Base-by-base conservation (phyloP, 1,139 yeast genomes). In the Candida smagusa region DNA sequence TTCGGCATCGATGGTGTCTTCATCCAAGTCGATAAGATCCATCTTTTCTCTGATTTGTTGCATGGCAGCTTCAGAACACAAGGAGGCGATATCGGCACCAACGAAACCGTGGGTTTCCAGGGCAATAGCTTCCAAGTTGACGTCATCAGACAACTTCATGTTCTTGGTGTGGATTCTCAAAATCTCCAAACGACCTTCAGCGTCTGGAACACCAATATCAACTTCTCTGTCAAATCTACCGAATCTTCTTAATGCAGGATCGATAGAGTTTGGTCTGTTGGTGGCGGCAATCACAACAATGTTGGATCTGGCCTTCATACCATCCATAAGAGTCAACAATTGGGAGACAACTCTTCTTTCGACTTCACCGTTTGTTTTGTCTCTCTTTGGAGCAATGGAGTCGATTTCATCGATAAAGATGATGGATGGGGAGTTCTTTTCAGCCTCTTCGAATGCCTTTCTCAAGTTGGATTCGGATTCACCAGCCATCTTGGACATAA, bases 401-500 rank as follows among this genome's bases (percentile, higher is more conserved):
- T 92, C 99, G 52, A 92, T 94, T 71, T 92, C 99, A 69, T 92
- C 99, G 57, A 92, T 92, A 69, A 92, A 94, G 50, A 92, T 92
- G 57, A 92, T 92, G 7, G 98, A 81, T 22, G 98, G 98, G 12
- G 97, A 92, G 63, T 94, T 48, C 74, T 92, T 92, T 70, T 92
- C 98, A 37, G 99, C 98, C 69, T 92, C 98, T 67, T 92, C 99
- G 56, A 92, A 92, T 4, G 98, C 98, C 70, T 90, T 90, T 72
- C 99, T 83, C 64, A 92, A 75, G 58, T 92, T 92, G 31, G 96
- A 86, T 71, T 92, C 99, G 16, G 97, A 88, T 68, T 92, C 99
- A 72, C 99, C 99, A 34, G 99, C 98, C 99, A 92, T 92, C 71
- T 92, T 92, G 40, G 97, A 89, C 98, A 92, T 92, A 59, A 92